Conservation (phyloP, 257 asterid genomes). For the Buddleja alternifolia region DNA sequence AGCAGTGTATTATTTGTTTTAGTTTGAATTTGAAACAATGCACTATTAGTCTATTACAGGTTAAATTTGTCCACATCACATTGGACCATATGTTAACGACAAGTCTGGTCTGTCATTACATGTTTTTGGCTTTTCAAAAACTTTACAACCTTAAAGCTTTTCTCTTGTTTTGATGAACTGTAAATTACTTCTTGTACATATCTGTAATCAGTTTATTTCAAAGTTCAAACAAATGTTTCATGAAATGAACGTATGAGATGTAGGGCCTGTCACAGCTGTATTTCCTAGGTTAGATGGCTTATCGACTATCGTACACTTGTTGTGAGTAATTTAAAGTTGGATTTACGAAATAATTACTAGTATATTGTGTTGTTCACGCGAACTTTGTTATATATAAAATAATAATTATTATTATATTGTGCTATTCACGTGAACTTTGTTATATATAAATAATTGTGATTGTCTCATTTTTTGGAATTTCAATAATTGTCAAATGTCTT, state of each 20-base stretch:
- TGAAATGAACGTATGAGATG: conserved; percentile 23
- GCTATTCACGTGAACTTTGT: too few species aligned
- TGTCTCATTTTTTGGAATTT: too few species aligned
- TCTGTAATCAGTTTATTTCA: neutral
- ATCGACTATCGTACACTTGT: too few species aligned
- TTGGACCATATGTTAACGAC: conserved; percentile 15
- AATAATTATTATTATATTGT: too few species aligned
- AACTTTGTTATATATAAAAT: too few species aligned
- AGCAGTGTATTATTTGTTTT: conserved; percentile 1
- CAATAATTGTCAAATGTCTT: too few species aligned
- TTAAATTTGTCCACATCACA: neutral
- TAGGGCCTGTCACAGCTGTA: neutral
- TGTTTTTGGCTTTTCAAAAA: conserved; percentile 13
- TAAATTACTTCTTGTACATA: neutral
- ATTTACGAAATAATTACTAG: too few species aligned
- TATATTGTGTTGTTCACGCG: too few species aligned
- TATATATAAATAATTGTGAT: too few species aligned
- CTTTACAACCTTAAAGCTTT: conserved; percentile 27
- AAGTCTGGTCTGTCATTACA: conserved; percentile 22
- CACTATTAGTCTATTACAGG: neutral
- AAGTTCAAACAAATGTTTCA: conserved; percentile 12
- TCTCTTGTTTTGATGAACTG: conserved; percentile 15
- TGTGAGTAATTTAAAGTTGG: too few species aligned
- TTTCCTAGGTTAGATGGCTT: too few species aligned
- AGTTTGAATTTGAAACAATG: conserved; percentile 23